Evolutionary conservation across 83 land plant species (phyloP), one percentile per base, ranked within the genome.

Genomic region (Picea engelmannii): DNA sequence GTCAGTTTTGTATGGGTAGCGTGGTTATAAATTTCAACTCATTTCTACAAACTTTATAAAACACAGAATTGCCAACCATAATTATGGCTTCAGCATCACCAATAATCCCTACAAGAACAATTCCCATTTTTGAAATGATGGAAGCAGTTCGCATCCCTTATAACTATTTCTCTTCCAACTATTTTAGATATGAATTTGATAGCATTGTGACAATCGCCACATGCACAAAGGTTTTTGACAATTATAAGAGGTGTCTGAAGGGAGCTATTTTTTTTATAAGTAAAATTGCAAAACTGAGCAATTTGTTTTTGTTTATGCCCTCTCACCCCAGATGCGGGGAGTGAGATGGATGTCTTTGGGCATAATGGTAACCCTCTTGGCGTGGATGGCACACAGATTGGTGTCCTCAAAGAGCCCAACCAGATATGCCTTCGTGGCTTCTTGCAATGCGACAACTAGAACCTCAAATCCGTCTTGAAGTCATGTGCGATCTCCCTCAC

Each of bases 51-150:
- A 55, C 13, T 2, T 55, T 55, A 55, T 12, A 55, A 47, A 55
- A 55, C 58, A 55, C 58, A 55, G 58, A 55, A 12, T 55, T 55
- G 58, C 58, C 58, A 55, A 3, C 58, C 13, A 55, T 55, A 55
- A 55, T 12, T 55, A 12, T 55, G 15, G 58, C 58, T 55, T 12
- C 0, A 55, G 24, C 21, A 60, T 78, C 65, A 78, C 80, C 80
- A 78, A 61, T 23, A 78, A 78, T 78, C 80, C 21, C 65, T 27
- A 78, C 80, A 78, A 24, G 80, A 78, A 74, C 77, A 74, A 17
- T 10, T 10, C 20, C 77, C 77, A 74, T 74, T 74, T 42, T 42
- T 35, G 18, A 60, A 78, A 61, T 78, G 80, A 78, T 78, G 80
- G 38, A 78, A 78, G 9, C 80, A 66, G 20, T 58, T 55, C 4